Base-by-base conservation (phyloP, 192 early-diverging fungal species). In the Backusella tarrabulga region DNA sequence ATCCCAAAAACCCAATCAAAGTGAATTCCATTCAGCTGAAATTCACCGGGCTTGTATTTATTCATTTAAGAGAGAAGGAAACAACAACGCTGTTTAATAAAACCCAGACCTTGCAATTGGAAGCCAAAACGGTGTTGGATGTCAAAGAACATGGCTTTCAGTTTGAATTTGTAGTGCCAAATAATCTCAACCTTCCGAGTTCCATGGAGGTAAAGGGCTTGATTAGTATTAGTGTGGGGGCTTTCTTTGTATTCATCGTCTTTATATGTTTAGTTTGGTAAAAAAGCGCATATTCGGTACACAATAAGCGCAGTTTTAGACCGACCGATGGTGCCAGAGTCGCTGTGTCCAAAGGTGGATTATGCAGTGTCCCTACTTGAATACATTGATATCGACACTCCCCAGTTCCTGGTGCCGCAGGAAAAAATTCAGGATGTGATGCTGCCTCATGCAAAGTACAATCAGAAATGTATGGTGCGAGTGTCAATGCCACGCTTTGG, bases 91-190 rank as follows among this genome's bases (percentile, higher is more conserved):
- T 84, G 40, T 84, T 84, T 72, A 52, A 79, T 14, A 71, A 75
- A 36, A 70, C 60, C 2, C 52, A 76, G 5, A 46, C 23, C 3
- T 29, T 23, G 21, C 35, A 76, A 44, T 40, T 52, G 12, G 72
- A 78, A 38, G 40, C 74, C n/a, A 35, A 66, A 29, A 32, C 54
- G 6, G 17, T 56, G 15, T 66, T 84, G n/a, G 79, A 84, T 29
- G 73, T 76, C 26, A 80, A 76, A 32, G 26, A 56, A 5, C 74
- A 84, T 63, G 34, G n/a, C 7, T 84, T 84, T 69, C 76, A 73
- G 17, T 84, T 84, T 73, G 70, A 80, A 67, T 81, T 80, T 36
- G 44, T 67, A 15, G 79, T 84, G 34, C 83, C 83, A 12, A 60
- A 67, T 17, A 52, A 80, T 67, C 46, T 84, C 29, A 26, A 76